phyloP scores from a whole-genome alignment of 257 asterid genomes.

The Anisodus acutangulus region DNA sequence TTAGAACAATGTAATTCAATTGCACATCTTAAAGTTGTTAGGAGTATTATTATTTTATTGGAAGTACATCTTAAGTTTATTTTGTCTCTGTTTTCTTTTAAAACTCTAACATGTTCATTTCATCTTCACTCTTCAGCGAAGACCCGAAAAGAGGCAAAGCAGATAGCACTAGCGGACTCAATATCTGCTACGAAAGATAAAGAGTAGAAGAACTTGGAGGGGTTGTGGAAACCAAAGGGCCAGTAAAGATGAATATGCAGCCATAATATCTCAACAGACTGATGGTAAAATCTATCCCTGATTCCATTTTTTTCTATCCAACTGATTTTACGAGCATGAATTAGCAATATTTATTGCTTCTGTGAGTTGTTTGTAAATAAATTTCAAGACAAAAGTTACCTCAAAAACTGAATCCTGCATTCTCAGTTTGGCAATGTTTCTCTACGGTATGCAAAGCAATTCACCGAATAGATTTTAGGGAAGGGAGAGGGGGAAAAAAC shows the following conservation, averaged over 20 bases:
- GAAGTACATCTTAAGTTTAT: background rate
- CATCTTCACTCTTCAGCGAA: conserved; percentile 60
- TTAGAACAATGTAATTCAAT: background rate
- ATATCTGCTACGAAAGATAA: conserved; percentile 60
- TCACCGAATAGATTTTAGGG: background rate
- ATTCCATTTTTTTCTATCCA: background rate
- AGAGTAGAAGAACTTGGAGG: conserved; percentile 63
- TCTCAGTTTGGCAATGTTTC: background rate
- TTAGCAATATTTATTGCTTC: background rate
- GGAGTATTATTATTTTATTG: background rate
- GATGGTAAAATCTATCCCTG: conserved; percentile 57
- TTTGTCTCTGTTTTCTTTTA: conserved; percentile 10
- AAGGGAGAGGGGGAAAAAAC: background rate
- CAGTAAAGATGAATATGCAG: conserved; percentile 75
- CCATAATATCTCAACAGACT: conserved; percentile 74
- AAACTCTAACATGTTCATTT: background rate
- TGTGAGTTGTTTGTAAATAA: background rate
- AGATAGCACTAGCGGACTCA: conserved; percentile 64
- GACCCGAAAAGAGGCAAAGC: conserved; percentile 73
- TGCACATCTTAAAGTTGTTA: background rate
- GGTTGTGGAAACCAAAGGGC: conserved; percentile 60
- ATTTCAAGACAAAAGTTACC: background rate
- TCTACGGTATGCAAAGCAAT: background rate
- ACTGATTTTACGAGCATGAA: background rate
- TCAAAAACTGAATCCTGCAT: background rate